phyloP scores from a whole-genome alignment of 176 grass and related monocot genomes.

The Oryza punctata region DNA sequence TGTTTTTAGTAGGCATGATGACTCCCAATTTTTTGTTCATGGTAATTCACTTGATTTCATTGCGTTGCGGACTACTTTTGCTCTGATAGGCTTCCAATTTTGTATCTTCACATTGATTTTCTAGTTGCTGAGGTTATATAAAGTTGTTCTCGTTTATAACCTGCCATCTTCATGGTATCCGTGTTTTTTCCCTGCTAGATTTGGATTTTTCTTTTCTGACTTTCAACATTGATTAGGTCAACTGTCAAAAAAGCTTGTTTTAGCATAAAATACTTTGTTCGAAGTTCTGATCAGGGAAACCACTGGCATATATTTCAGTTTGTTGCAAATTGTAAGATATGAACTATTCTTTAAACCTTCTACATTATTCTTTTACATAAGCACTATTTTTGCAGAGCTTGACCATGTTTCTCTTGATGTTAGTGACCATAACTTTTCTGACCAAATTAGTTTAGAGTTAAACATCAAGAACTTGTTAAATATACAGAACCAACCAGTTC shows the following conservation, averaged over 20 bases:
- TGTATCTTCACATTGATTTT: not conserved
- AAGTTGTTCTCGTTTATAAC: constrained; percentile 16
- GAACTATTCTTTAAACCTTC: not conserved
- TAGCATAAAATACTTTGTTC: not conserved
- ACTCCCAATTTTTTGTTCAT: constrained; percentile 75
- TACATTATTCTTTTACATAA: not conserved
- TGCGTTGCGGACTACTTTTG: not conserved
- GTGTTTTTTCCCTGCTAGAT: constrained; percentile 3
- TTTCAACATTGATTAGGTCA: not conserved
- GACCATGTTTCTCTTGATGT: not conserved
- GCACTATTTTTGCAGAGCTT: constrained; percentile 7
- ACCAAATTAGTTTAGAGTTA: constrained; percentile 5
- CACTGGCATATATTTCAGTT: not conserved
- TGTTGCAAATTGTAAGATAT: not conserved
- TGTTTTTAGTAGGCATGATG: constrained; percentile 94
- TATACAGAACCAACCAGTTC: not conserved
- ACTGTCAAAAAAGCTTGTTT: not conserved
- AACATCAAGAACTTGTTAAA: constrained; percentile 20
- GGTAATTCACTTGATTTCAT: constrained; percentile 51
- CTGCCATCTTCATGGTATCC: constrained; percentile 2
- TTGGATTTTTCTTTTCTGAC: constrained; percentile 11
- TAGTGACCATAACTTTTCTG: not conserved
- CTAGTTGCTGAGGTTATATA: not conserved
- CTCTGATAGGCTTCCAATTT: constrained; percentile 1
- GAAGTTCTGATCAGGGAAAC: not conserved